phyloP scores from a whole-genome alignment of 768 basidiomycete species.

The Suillus spraguei region DNA sequence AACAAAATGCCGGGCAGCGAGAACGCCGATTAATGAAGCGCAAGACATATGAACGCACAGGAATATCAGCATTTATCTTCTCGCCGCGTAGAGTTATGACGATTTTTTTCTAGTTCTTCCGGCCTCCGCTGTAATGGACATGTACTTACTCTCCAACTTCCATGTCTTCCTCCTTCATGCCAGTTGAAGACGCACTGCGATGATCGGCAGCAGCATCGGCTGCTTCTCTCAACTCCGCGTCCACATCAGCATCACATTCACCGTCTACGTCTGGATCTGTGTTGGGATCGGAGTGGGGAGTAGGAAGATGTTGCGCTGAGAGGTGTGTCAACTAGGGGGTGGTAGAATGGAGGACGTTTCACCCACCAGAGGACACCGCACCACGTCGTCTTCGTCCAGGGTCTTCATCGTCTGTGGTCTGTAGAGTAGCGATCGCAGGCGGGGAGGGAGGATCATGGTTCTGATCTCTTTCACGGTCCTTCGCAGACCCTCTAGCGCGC shows the following conservation, averaged over 20 bases:
- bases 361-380: slow-evolving; percentile 16
- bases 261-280: slow-evolving; percentile 28
- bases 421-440: slow-evolving; percentile 34
- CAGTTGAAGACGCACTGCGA: slow-evolving; percentile 30
- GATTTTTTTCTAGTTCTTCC: background rate
- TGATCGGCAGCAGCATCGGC: slow-evolving; percentile 50
- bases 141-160: slow-evolving; percentile 21
- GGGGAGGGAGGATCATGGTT: slow-evolving; percentile 28
- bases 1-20: background rate
- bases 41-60: background rate
- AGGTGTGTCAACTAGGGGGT: slow-evolving; percentile 17
- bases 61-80: background rate
- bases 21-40: background rate
- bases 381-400: slow-evolving; percentile 31
- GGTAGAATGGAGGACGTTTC: slow-evolving; percentile 12
- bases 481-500: background rate
- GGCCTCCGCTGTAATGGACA: slow-evolving; percentile 1
- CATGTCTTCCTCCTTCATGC: slow-evolving; percentile 31
- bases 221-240: slow-evolving; percentile 52
- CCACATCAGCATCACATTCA: slow-evolving; percentile 40
- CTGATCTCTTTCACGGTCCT: slow-evolving; percentile 27
- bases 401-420: slow-evolving; percentile 31
- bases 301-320: slow-evolving; percentile 26
- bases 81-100: background rate
- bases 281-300: slow-evolving; percentile 19